These are phyloP conservation scores for Stagonosporopsis cucurbitacearum DNA, from an alignment of 2,329 filamentous ascomycete species.

Conservation along the genomic window DNA sequence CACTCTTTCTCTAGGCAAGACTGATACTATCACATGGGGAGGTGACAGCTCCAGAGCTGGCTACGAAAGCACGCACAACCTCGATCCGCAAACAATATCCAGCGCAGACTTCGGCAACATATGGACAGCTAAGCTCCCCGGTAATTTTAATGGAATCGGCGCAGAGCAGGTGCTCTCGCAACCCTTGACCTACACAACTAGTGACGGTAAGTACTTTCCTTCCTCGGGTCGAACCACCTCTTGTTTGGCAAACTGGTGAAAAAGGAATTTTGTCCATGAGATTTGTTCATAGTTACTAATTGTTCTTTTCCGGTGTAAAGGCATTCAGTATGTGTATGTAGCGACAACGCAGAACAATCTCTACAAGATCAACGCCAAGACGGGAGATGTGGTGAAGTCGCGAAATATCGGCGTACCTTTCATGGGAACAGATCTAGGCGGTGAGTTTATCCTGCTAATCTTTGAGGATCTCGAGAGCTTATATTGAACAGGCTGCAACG, in stretches of 20 bases:
- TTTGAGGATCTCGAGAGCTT: not conserved
- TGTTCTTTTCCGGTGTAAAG: not conserved
- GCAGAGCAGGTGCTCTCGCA: constrained; percentile 62
- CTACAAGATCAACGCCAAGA: constrained; percentile 63
- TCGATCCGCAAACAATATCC: constrained; percentile 65
- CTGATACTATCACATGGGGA: constrained; percentile 66
- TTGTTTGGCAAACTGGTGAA: no score
- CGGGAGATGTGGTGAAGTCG: constrained; percentile 57
- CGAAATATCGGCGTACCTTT: constrained; percentile 60
- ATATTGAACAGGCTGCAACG: constrained; percentile 45
- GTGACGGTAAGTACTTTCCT: constrained; percentile 38
- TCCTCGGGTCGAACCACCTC: no score
- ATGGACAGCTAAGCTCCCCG: constrained; percentile 61
- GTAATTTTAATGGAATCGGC: constrained; percentile 56
- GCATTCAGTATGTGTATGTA: constrained; percentile 61
- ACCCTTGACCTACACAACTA: constrained; percentile 61
- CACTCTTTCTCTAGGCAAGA: constrained; percentile 33
- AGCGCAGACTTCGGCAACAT: constrained; percentile 63
- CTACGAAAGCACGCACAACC: constrained; percentile 67
- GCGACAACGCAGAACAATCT: constrained; percentile 66
- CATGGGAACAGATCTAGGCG: constrained; percentile 53
- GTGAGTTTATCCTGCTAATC: constrained; percentile 26
- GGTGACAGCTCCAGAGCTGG: constrained; percentile 62
- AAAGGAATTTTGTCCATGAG: not conserved
- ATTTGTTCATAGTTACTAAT: not conserved